Evolutionary conservation across 768 basidiomycete species (phyloP).

Genomic region (Heimioporus sp.): DNA sequence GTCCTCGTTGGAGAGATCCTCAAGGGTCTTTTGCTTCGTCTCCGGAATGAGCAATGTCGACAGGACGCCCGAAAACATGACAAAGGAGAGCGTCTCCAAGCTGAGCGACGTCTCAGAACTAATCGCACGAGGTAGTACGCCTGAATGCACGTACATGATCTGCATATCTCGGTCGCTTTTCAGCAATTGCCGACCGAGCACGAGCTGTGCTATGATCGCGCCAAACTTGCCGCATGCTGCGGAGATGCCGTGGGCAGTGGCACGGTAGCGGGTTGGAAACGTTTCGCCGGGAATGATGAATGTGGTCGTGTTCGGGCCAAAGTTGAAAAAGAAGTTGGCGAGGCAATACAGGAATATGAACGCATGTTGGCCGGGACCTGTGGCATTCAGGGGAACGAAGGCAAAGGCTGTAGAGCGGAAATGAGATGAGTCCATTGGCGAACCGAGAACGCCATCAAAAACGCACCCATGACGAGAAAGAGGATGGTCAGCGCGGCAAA

Average conservation of each 20-base stretch:
- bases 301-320: conserved; percentile 50
- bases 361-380: conserved; percentile 48
- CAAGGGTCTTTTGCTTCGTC: conserved; percentile 63
- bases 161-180: conserved; percentile 52
- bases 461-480: conserved; percentile 66
- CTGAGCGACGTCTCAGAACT: conserved; percentile 28
- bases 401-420: conserved; percentile 49
- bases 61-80: conserved; percentile 83
- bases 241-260: conserved; percentile 72
- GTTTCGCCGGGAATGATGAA: conserved; percentile 78
- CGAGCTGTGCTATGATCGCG: conserved; percentile 78
- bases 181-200: conserved; percentile 61
- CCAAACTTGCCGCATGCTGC: conserved; percentile 74
- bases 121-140: conserved; percentile 1
- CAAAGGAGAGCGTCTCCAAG: conserved; percentile 74
- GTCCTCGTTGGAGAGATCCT: conserved; percentile 70
- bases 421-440: background rate
- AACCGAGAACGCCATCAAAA: background rate
- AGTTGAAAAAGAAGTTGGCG: conserved; percentile 17
- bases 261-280: conserved; percentile 75
- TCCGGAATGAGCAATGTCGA: conserved; percentile 83
- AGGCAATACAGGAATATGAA: conserved; percentile 36
- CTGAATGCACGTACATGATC: conserved; percentile 55
- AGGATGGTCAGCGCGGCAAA: conserved; percentile 63
- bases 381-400: conserved; percentile 55